Conservation (phyloP, 129 eudicot genomes). For the Escallonia rubra region DNA sequence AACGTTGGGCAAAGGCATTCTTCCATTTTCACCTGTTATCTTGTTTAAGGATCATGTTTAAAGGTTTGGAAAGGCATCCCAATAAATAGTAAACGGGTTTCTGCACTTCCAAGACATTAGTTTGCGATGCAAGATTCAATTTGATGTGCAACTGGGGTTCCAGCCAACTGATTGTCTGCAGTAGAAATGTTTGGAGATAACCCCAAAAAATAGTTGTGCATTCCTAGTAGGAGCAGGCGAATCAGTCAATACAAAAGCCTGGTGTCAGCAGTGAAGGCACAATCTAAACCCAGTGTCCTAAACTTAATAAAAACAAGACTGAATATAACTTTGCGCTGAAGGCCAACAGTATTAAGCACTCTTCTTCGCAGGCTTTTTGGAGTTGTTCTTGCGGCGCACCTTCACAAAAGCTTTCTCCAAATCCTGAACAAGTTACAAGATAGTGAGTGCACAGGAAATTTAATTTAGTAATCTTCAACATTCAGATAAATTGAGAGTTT, state of each 20-base stretch:
- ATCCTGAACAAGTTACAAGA: conserved; percentile 41
- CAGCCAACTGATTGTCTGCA: neutral
- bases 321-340: neutral
- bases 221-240: neutral
- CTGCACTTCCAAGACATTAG: too few species aligned
- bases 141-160: neutral
- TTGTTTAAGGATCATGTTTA: too few species aligned
- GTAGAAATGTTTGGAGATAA: neutral
- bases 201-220: neutral
- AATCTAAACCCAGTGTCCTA: too few species aligned
- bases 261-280: too few species aligned
- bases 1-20: too few species aligned
- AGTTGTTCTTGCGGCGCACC: conserved; percentile 76
- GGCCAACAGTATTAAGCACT: conserved; percentile 8
- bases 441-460: neutral
- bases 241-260: neutral
- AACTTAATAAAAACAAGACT: too few species aligned
- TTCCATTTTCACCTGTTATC: too few species aligned
- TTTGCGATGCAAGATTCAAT: too few species aligned
- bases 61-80: too few species aligned
- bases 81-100: too few species aligned
- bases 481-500: too few species aligned
- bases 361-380: conserved; percentile 55
- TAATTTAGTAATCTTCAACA: neutral
- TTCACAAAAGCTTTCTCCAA: conserved; percentile 72